Base-by-base conservation (phyloP, 768 basidiomycete genomes). In the Russula abietina region DNA sequence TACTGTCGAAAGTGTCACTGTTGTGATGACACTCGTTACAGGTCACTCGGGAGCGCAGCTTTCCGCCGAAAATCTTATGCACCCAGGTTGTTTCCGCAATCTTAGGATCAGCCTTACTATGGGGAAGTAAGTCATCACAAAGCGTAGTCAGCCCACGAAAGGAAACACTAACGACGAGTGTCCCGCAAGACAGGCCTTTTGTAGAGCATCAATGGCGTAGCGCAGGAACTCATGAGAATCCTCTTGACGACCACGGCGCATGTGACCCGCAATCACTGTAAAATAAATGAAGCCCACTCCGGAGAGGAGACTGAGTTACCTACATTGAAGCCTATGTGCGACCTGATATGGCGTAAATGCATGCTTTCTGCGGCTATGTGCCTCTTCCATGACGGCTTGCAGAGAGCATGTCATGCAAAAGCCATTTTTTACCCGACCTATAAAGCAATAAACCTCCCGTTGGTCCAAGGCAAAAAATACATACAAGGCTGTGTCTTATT, bases 211-310 rank as follows among this genome's bases (percentile, higher is more conserved):
- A 33, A 98, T 86, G 22, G 88, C 86, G 73, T 95, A 97, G 36
- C 97, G 87, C 54, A 99, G 84, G 71, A 98, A 98, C 74, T 99
- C 97, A 71, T 99, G 97, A 10, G 97, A 87, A 72, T 99, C 97
- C 71, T 99, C 97, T 73, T 99, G 97, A 68, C 93, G 78, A n/a
- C 92, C 93, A 74, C 77, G 83, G 46, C 87, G 84, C 84, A 98
- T 86, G 69, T 91, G 87, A 72, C 93, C 94, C 17, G 94, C 94
- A 62, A 98, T 94, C 9, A 79, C 93, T 98, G 17, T 9, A 64
- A 54, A 36, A 59, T 38, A 43, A 60, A 49, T 69, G 67, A 43
- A 69, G 62, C 59, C 6, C 46, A 43, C 55, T 33, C 12, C 41
- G 22, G 38, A n/a, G 39, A 30, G 46, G 26, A 57, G 38, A 49